These are phyloP conservation scores for Sarcomyxa edulis DNA, from an alignment of 768 basidiomycete genomes.

Conservation along the genomic window DNA sequence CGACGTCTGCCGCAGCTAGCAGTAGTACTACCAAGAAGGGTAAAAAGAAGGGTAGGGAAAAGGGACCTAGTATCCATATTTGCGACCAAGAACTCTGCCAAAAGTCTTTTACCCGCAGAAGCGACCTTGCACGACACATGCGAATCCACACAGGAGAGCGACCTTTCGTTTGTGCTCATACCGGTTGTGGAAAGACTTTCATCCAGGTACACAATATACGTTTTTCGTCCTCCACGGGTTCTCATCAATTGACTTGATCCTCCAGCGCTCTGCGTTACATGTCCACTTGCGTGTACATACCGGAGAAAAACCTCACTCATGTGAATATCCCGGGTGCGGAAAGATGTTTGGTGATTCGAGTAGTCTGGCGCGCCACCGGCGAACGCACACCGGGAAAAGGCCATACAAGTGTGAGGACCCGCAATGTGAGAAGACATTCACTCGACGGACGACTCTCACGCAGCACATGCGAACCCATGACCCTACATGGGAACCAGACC, in stretches of 20 bases:
- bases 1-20: conserved; percentile 37
- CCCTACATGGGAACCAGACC: conserved; percentile 80
- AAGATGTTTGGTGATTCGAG: conserved; percentile 92
- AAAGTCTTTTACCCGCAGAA: conserved; percentile 79
- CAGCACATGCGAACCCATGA: conserved; percentile 88
- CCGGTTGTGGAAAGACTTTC: conserved; percentile 83
- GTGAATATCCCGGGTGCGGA: conserved; percentile 83
- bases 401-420: conserved; percentile 84
- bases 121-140: conserved; percentile 81
- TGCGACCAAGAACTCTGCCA: conserved; percentile 72
- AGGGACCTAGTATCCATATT: conserved; percentile 44
- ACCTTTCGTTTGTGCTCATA: conserved; percentile 70
- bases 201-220: conserved; percentile 60
- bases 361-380: conserved; percentile 84
- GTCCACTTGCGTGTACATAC: conserved; percentile 89
- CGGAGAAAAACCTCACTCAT: conserved; percentile 88
- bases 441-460: conserved; percentile 77
- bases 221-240: conserved; percentile 1
- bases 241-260: conserved; percentile 11
- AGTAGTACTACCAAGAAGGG: conserved; percentile 21
- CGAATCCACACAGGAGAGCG: conserved; percentile 90
- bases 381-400: conserved; percentile 83
- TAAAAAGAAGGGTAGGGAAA: conserved; percentile 35
- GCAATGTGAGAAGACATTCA: conserved; percentile 83
- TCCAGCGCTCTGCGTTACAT: conserved; percentile 81